Conservation (phyloP, 345 rosid genomes). For the Arabidopsis thaliana region TAIR10.1 NC_003074.8:2608501-2609000, state of each 20-base stretch:
- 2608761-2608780: constrained; percentile 95
- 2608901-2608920: not conserved
- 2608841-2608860: constrained; percentile 65
- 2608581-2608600: constrained; percentile 29
- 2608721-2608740: constrained; percentile 82
- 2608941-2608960: not conserved
- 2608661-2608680: constrained; percentile 22
- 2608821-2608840: constrained; percentile 98
- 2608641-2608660: constrained; percentile 3
- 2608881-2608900: not conserved
- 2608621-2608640: not conserved
- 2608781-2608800: constrained; percentile 67
- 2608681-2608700: constrained; percentile 66
- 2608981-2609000: constrained; percentile 93
- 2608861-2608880: constrained; percentile 17
- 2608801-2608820: constrained; percentile 67
- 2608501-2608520: constrained; percentile 9
- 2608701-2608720: constrained; percentile 88
- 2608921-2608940: constrained; percentile 10
- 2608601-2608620: not conserved
- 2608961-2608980: constrained; percentile 54
- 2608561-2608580: constrained; percentile 30
- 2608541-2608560: constrained; percentile 10
- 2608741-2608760: constrained; percentile 98
- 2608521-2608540: constrained; percentile 26